Percentiles rank a stretch among this genome's conserved stretches.
phyloP scores from a whole-genome alignment of 345 rosid species.

The Rhizophora apiculata region DNA sequence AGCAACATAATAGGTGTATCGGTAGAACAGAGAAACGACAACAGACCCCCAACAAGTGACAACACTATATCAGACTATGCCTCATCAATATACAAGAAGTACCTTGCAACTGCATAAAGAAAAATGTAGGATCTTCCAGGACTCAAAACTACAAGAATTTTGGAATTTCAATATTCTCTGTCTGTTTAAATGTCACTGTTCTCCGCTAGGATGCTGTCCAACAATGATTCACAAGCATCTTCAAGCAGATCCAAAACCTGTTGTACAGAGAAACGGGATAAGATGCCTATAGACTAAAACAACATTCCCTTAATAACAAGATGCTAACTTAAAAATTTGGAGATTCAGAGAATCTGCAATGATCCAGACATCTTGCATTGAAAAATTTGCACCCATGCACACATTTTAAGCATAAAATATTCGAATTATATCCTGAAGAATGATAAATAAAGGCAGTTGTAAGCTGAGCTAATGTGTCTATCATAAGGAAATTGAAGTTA shows the following conservation, averaged over 20 bases:
- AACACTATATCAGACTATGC: not conserved
- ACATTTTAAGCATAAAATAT: too few relatives aligned
- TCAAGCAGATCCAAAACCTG: constrained; percentile 88
- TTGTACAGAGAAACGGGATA: constrained; percentile 2
- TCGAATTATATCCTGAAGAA: not conserved
- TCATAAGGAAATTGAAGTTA: not conserved
- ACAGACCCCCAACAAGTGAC: not conserved
- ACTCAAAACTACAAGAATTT: constrained; percentile 3
- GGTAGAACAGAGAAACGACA: not conserved
- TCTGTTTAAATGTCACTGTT: constrained; percentile 13
- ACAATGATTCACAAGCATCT: constrained; percentile 86
- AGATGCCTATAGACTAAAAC: not conserved
- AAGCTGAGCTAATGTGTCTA: not conserved
- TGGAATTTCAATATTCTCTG: constrained; percentile 6
- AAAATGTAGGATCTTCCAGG: not conserved
- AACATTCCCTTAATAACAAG: too few relatives aligned
- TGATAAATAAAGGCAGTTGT: not conserved
- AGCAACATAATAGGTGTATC: not conserved
- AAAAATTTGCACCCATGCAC: too few relatives aligned
- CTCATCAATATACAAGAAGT: not conserved
- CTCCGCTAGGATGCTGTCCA: constrained; percentile 62
- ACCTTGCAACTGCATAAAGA: not conserved
- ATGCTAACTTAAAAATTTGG: not conserved
- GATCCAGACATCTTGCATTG: not conserved
- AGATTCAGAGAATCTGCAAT: not conserved